These are phyloP conservation scores for Sclerotinia nivalis DNA, from an alignment of 2,329 filamentous ascomycete genomes.

Conservation along the genomic window DNA sequence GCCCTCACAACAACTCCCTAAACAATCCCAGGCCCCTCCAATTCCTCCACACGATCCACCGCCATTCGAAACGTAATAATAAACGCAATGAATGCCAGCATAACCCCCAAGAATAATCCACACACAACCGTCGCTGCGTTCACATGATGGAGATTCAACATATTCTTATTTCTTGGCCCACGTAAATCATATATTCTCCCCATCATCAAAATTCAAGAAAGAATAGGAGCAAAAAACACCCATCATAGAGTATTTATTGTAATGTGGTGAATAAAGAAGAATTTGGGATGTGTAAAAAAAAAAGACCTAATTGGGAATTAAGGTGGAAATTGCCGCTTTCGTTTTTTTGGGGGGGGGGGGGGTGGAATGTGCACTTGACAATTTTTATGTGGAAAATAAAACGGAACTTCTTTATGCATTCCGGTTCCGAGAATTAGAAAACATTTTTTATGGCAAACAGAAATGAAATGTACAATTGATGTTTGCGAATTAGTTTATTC, in stretches of 20 bases:
- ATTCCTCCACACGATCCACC: slow-evolving; percentile 6
- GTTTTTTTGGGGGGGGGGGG: slow-evolving; percentile 1
- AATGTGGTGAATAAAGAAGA: slow-evolving; percentile 7
- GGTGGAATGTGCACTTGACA: not conserved
- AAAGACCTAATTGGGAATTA: not conserved
- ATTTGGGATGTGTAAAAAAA: not conserved
- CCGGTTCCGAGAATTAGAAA: not conserved
- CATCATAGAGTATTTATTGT: not conserved
- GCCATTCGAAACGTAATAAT: slow-evolving; percentile 19
- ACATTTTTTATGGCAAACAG: not conserved
- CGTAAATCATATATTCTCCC: not conserved
- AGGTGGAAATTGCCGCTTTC: slow-evolving; percentile 2
- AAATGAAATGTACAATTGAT: not conserved
- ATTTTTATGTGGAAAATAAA: not conserved
- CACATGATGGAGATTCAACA: slow-evolving; percentile 18
- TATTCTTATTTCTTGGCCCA: slow-evolving; percentile 8
- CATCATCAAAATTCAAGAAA: not conserved
- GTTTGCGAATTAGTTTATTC: not conserved
- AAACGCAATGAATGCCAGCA: slow-evolving; percentile 12
- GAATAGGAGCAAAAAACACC: not conserved
- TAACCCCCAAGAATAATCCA: slow-evolving; percentile 17
- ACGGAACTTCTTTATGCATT: not conserved
- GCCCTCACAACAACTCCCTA: not conserved
- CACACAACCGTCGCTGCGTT: slow-evolving; percentile 16
- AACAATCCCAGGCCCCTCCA: slow-evolving; percentile 2